phyloP scores from a whole-genome alignment of 352 stramenopile genomes.

The Elongisporangium prolatum region DNA sequence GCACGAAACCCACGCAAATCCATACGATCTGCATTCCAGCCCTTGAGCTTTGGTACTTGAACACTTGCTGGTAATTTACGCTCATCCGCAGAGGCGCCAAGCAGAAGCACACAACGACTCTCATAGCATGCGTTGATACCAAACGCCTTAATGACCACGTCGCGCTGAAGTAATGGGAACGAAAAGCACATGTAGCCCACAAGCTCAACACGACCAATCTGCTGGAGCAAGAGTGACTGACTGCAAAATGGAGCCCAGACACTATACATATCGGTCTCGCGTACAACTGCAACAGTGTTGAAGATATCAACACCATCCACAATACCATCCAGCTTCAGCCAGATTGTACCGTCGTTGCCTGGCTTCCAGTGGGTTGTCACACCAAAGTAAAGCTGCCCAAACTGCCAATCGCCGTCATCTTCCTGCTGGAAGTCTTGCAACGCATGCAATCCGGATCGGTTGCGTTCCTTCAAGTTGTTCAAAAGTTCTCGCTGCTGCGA shows the following conservation, averaged over 20 bases:
- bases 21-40: conserved; percentile 71
- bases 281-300: conserved; percentile 77
- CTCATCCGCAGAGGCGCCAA: conserved; percentile 53
- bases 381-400: conserved; percentile 70
- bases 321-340: conserved; percentile 76
- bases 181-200: conserved; percentile 64
- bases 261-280: conserved; percentile 72
- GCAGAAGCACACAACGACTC: conserved; percentile 56
- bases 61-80: conserved; percentile 21
- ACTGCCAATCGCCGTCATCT: conserved; percentile 64
- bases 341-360: conserved; percentile 62
- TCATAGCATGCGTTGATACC: conserved; percentile 82
- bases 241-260: conserved; percentile 76
- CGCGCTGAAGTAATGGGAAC: conserved; percentile 67
- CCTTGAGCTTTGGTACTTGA: conserved; percentile 43
- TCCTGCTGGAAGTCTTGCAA: conserved; percentile 70
- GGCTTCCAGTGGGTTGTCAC: conserved; percentile 81
- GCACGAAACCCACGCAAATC: conserved; percentile 71
- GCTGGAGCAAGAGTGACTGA: conserved; percentile 52
- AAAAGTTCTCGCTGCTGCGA: conserved; percentile 43
- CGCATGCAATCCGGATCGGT: conserved; percentile 34
- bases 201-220: conserved; percentile 48
- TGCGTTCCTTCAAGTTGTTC: conserved; percentile 48
- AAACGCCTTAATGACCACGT: conserved; percentile 62
- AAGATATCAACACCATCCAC: conserved; percentile 80